Evolutionary conservation across 1,139 yeast species (phyloP).

Genomic region (Kurtzmaniella natalensis): DNA sequence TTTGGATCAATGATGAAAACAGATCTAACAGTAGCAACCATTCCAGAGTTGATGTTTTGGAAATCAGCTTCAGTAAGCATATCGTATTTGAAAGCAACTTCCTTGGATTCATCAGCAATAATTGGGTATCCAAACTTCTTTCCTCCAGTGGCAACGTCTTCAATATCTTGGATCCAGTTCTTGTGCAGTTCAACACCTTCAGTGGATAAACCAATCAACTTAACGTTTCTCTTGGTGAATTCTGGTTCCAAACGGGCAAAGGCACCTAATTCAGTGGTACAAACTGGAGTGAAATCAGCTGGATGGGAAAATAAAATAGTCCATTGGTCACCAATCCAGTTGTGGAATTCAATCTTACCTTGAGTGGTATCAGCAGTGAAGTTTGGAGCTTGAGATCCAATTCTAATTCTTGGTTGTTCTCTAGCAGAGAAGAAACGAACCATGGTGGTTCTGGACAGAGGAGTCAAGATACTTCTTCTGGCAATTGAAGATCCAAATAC

Average conservation of each 20-base stretch:
- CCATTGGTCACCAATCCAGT: constrained; percentile 73
- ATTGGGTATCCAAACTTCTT: constrained; percentile 70
- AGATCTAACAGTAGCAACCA: constrained; percentile 74
- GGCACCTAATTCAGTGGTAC: constrained; percentile 88
- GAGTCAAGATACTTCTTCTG: constrained; percentile 3
- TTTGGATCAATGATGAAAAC: constrained; percentile 80
- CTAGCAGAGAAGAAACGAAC: constrained; percentile 43
- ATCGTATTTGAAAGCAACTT: constrained; percentile 65
- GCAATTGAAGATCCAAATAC: constrained; percentile 4
- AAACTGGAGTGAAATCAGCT: constrained; percentile 84
- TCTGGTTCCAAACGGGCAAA: constrained; percentile 81
- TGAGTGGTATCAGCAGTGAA: constrained; percentile 69
- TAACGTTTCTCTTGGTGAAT: constrained; percentile 70
- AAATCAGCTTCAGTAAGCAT: constrained; percentile 87
- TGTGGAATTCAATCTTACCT: constrained; percentile 74
- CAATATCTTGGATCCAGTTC: constrained; percentile 81
- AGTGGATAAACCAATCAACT: constrained; percentile 76
- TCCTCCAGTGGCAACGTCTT: constrained; percentile 56
- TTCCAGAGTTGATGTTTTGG: constrained; percentile 64
- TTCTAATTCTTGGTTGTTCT: constrained; percentile 66
- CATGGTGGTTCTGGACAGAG: constrained; percentile 6
- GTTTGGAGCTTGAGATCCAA: constrained; percentile 70
- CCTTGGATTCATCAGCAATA: constrained; percentile 70
- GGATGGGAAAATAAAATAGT: constrained; percentile 81
- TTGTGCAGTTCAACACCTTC: constrained; percentile 67